Percentiles rank a stretch among this genome's conserved stretches.
Evolutionary conservation across 768 basidiomycete genomes (phyloP).

Genomic region (Neoboletus magnificus): DNA sequence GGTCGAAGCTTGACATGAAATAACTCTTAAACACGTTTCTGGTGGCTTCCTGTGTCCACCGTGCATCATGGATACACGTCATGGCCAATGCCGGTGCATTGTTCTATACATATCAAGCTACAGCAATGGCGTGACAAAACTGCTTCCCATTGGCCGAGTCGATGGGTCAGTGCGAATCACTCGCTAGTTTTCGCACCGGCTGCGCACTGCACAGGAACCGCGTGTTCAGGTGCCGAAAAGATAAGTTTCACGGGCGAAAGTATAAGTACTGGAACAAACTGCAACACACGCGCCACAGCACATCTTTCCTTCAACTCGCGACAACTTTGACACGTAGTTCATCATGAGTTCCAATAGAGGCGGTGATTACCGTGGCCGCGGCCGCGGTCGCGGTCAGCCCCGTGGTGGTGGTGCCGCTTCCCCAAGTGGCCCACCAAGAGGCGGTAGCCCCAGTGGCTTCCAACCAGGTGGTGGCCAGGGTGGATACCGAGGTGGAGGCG

Average conservation of each 20-base stretch:
- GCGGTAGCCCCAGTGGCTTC: slow-evolving; percentile 6
- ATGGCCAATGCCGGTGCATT: not conserved
- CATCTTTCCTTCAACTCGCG: not conserved
- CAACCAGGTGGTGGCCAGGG: slow-evolving; percentile 2
- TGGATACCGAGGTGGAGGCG: slow-evolving; percentile 22
- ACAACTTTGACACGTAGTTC: not conserved
- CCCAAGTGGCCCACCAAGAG: not conserved
- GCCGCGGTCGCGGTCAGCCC: slow-evolving; percentile 17
- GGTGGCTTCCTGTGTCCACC: not conserved
- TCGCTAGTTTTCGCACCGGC: not conserved
- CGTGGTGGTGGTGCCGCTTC: slow-evolving; percentile 1
- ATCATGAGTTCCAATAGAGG: slow-evolving; percentile 19
- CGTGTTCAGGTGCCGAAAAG: not conserved
- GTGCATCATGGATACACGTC: not conserved
- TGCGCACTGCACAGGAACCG: not conserved
- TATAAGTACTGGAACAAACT: slow-evolving; percentile 8
- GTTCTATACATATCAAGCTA: not conserved
- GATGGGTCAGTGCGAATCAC: not conserved
- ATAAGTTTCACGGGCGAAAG: not conserved
- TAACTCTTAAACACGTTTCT: not conserved
- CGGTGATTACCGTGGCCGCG: slow-evolving; percentile 11
- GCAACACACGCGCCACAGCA: not conserved
- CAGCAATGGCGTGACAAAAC: not conserved
- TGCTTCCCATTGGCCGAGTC: not conserved
- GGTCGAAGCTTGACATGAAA: not conserved